A percentile compares a stretch with the other conserved stretches of the same genome.
Conservation (phyloP, 2,329 filamentous ascomycete species). For the Aspergillus tanneri region DNA sequence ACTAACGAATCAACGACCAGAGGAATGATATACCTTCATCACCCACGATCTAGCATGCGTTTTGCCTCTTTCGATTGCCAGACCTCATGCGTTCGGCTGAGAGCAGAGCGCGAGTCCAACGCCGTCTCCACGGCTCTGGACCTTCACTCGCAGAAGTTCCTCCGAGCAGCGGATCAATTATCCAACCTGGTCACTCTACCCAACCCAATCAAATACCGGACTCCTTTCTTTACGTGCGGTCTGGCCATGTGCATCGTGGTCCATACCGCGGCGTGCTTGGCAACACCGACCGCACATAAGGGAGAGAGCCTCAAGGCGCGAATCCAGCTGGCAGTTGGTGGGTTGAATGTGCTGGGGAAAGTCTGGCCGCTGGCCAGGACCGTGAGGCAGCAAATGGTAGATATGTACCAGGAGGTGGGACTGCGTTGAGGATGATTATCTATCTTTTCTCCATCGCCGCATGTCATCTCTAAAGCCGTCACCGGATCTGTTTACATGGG, state of each 20-base stretch:
- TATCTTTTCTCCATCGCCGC: background rate
- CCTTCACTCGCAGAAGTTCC: constrained; percentile 70
- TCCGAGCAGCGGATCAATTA: constrained; percentile 72
- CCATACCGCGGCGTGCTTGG: constrained; percentile 69
- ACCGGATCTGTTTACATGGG: too few relatives aligned
- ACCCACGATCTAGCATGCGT: constrained; percentile 66
- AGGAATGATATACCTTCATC: constrained; percentile 66
- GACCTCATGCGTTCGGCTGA: constrained; percentile 20
- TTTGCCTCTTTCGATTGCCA: constrained; percentile 22
- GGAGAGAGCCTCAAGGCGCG: constrained; percentile 28
- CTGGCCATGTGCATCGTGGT: constrained; percentile 71
- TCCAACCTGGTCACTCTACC: constrained; percentile 64
- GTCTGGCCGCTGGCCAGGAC: constrained; percentile 32
- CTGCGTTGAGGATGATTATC: constrained; percentile 1
- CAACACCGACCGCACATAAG: constrained; percentile 36
- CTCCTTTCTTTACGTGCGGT: constrained; percentile 76
- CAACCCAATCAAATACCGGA: constrained; percentile 62
- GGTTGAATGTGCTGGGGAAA: constrained; percentile 29
- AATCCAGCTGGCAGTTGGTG: constrained; percentile 31
- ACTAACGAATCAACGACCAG: constrained; percentile 7
- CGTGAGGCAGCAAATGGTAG: constrained; percentile 29
- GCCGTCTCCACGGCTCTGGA: constrained; percentile 12
- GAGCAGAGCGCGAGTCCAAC: constrained; percentile 1
- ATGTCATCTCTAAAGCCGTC: too few relatives aligned
- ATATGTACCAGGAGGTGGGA: constrained; percentile 22